Percentiles rank a stretch among this genome's conserved stretches.
These are phyloP conservation scores for Parastagonospora nodorum DNA, from an alignment of 2,329 filamentous ascomycete genomes.

Conservation along the genomic window DNA sequence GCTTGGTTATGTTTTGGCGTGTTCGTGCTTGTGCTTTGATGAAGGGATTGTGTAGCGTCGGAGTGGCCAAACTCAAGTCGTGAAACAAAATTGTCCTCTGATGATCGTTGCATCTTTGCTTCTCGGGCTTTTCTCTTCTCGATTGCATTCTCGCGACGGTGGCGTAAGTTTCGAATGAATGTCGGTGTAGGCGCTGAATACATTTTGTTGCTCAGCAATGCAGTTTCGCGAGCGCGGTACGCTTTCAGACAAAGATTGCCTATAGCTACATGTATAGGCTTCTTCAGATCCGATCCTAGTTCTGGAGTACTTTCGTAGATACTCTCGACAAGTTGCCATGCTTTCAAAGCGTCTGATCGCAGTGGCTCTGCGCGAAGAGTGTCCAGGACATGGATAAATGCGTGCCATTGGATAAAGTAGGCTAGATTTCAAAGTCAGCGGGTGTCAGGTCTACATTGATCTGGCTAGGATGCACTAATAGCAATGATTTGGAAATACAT, in stretches of 20 bases:
- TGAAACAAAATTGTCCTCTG: neutral
- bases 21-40: too few species aligned
- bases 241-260: slow-evolving; percentile 21
- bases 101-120: neutral
- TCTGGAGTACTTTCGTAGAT: slow-evolving; percentile 41
- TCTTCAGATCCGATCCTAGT: slow-evolving; percentile 12
- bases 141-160: neutral
- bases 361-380: slow-evolving; percentile 42
- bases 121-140: neutral
- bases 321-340: slow-evolving; percentile 40
- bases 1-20: too few species aligned
- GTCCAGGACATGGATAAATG: slow-evolving; percentile 60
- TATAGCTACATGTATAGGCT: slow-evolving; percentile 18
- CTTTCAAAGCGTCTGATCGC: slow-evolving; percentile 31
- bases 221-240: slow-evolving; percentile 7
- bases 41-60: too few species aligned
- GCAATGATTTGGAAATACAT: too few species aligned
- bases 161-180: neutral
- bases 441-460: too few species aligned
- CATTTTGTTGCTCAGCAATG: neutral
- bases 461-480: too few species aligned
- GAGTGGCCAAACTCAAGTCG: too few species aligned
- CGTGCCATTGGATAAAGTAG: slow-evolving; percentile 66
- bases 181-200: neutral
- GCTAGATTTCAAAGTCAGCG: slow-evolving; percentile 7